These are phyloP conservation scores for Arabidopsis arenosa DNA, from an alignment of 345 rosid genomes.

Conservation along the genomic window DNA sequence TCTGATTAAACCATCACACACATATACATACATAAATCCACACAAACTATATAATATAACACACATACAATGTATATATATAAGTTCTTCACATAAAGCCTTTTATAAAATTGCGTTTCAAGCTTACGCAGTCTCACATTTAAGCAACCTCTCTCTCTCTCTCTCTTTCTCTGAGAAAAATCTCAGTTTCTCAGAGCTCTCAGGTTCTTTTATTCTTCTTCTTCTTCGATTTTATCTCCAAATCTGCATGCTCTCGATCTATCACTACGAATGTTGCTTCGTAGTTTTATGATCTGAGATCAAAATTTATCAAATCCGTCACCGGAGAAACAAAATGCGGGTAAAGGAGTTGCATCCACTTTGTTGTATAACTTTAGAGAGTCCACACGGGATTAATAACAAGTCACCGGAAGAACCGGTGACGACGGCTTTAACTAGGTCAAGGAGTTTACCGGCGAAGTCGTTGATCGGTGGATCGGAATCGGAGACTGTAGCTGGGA, in stretches of 20 bases:
- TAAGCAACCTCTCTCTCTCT: constrained; percentile 40
- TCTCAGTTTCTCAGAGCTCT: constrained; percentile 59
- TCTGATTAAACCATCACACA: constrained; percentile 37
- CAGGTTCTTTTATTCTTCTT: constrained; percentile 47
- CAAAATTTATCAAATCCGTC: neutral
- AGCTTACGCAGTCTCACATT: constrained; percentile 50
- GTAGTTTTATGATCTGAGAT: constrained; percentile 41
- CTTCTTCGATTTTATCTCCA: constrained; percentile 35
- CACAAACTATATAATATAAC: constrained; percentile 4
- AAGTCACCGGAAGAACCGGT: constrained; percentile 57
- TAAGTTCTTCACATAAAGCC: constrained; percentile 36
- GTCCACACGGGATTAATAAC: constrained; percentile 60
- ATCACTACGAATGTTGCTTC: constrained; percentile 15
- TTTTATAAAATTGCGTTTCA: constrained; percentile 38
- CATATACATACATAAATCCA: constrained; percentile 7
- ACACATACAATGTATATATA: constrained; percentile 2
- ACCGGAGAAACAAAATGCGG: constrained; percentile 58
- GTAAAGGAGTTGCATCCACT: constrained; percentile 94
- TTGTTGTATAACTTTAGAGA: constrained; percentile 87
- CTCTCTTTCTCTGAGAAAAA: constrained; percentile 44
- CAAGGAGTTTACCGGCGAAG: constrained; percentile 72
- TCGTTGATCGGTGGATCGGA: constrained; percentile 59
- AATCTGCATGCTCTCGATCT: constrained; percentile 44
- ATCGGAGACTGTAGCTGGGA: constrained; percentile 73
- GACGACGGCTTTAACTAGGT: constrained; percentile 58